Evolutionary conservation across 2,329 filamentous ascomycete species (phyloP).

Genomic region (Venturia effusa): DNA sequence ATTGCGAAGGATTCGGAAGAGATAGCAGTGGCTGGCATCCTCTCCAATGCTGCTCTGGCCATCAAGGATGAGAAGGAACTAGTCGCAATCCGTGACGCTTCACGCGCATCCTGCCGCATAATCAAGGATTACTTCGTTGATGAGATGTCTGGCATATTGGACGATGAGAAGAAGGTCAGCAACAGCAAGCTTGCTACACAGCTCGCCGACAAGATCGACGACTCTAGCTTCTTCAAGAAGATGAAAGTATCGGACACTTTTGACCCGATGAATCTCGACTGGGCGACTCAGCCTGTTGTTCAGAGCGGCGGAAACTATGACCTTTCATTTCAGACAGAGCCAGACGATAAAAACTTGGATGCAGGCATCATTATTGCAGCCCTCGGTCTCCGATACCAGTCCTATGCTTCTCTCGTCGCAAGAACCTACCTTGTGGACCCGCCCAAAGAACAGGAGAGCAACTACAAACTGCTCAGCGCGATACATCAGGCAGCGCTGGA

Average conservation of each 20-base stretch:
- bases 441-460: constrained; percentile 88
- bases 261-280: constrained; percentile 81
- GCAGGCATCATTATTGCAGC: constrained; percentile 89
- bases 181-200: constrained; percentile 79
- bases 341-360: constrained; percentile 72
- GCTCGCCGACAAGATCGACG: constrained; percentile 84
- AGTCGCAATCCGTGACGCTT: constrained; percentile 87
- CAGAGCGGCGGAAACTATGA: constrained; percentile 97
- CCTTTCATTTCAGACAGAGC: constrained; percentile 64
- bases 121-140: constrained; percentile 97
- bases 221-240: constrained; percentile 85
- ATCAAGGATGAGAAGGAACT: constrained; percentile 94
- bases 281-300: constrained; percentile 81
- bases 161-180: constrained; percentile 94
- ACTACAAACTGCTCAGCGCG: constrained; percentile 77
- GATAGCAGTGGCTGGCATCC: constrained; percentile 70
- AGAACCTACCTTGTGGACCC: constrained; percentile 95
- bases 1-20: constrained; percentile 79
- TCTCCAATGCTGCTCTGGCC: constrained; percentile 76
- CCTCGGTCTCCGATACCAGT: constrained; percentile 88
- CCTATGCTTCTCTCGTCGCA: constrained; percentile 84
- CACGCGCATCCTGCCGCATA: constrained; percentile 83
- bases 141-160: constrained; percentile 92
- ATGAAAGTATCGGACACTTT: constrained; percentile 78
- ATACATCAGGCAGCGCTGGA: constrained; percentile 87